phyloP scores from a whole-genome alignment of 2,329 filamentous ascomycete species.

The Trichoderma brevicompactum region DNA sequence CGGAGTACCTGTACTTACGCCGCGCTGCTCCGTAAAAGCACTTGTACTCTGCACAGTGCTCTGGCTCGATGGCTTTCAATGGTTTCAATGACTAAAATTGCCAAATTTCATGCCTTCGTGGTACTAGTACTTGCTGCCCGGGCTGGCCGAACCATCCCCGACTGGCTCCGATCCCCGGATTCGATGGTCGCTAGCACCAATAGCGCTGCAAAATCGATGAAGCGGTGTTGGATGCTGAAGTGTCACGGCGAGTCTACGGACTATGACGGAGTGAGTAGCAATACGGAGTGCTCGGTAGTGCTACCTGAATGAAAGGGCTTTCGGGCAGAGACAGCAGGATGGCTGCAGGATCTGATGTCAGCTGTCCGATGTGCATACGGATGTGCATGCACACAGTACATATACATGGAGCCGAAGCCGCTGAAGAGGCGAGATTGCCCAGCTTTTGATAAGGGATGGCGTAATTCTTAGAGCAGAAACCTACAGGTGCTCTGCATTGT shows the following conservation, averaged over 20 bases:
- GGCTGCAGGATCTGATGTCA: slow-evolving; percentile 24
- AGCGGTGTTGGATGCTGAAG: no score
- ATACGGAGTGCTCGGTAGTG: neutral
- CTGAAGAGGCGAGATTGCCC: neutral
- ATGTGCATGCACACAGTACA: neutral
- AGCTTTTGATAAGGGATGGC: no score
- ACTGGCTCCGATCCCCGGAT: slow-evolving; percentile 18
- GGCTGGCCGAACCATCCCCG: slow-evolving; percentile 15
- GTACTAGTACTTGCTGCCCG: neutral
- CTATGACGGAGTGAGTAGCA: no score
- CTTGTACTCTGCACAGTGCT: neutral
- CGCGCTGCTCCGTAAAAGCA: neutral
- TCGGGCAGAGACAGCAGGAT: neutral
- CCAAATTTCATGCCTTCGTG: neutral
- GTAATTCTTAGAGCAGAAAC: no score
- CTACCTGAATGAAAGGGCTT: neutral
- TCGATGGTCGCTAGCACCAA: neutral
- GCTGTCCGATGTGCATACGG: slow-evolving; percentile 22
- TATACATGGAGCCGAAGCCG: neutral
- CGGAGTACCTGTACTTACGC: neutral
- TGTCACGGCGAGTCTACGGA: no score
- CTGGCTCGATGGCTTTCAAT: no score
- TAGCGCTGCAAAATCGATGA: neutral
- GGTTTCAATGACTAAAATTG: neutral
- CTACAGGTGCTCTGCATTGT: no score